Evolutionary conservation across 2,329 filamentous ascomycete genomes (phyloP).

Genomic region (Fusarium euwallaceae): DNA sequence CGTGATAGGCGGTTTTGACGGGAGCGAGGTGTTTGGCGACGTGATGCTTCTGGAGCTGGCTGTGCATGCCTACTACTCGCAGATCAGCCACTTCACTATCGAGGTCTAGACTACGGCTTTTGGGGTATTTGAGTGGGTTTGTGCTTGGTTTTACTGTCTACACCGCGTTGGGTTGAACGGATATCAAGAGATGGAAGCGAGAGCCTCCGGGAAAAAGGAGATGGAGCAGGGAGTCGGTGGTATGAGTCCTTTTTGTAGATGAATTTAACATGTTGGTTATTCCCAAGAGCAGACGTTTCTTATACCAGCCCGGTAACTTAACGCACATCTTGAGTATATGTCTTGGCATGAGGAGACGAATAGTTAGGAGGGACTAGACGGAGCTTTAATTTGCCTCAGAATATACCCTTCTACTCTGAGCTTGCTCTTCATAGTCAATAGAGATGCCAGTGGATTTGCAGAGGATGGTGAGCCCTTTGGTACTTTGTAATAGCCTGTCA

Average conservation of each 20-base stretch:
- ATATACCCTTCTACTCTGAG: background rate
- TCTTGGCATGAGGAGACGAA: background rate
- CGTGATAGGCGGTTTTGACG: constrained; percentile 77
- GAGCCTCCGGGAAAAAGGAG: constrained; percentile 21
- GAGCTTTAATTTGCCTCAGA: background rate
- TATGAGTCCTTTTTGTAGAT: constrained; percentile 37
- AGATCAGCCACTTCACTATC: constrained; percentile 80
- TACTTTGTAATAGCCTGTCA: too few species aligned
- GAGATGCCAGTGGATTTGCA: background rate
- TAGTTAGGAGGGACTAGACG: background rate
- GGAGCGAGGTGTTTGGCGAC: constrained; percentile 75
- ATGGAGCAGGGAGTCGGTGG: constrained; percentile 42
- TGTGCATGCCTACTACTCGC: constrained; percentile 79
- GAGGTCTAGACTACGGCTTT: constrained; percentile 62
- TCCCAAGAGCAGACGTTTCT: background rate
- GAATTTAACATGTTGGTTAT: constrained; percentile 32
- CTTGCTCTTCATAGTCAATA: background rate
- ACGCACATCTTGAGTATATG: background rate
- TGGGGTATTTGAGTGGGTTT: constrained; percentile 28
- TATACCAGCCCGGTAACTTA: background rate
- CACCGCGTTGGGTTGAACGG: constrained; percentile 9
- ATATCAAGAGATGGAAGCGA: constrained; percentile 24
- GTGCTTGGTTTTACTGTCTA: constrained; percentile 22
- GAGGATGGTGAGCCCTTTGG: background rate
- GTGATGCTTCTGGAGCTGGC: constrained; percentile 77